Conservation (phyloP, 306 rosid species). For the Astragalus glycyphyllos region DNA sequence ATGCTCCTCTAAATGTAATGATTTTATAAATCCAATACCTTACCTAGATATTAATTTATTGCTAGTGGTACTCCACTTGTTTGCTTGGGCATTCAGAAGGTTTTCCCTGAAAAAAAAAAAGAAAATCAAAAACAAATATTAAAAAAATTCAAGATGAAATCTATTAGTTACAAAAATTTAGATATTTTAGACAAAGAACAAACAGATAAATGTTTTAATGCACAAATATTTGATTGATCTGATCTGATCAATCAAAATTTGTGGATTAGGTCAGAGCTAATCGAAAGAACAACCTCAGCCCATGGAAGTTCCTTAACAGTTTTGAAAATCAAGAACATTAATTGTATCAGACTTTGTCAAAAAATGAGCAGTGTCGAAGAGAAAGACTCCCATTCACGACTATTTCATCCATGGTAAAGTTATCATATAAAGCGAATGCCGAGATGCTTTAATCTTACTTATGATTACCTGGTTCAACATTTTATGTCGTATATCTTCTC, state of each 20-base stretch:
- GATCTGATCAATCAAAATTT: not conserved
- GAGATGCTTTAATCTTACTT: not conserved
- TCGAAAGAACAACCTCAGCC: slow-evolving; percentile 1
- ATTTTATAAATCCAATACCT: not conserved
- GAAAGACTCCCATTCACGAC: slow-evolving; percentile 5
- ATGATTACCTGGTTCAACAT: slow-evolving; percentile 13
- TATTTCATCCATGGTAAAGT: not conserved
- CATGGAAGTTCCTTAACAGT: not conserved
- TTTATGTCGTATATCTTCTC: slow-evolving; percentile 22
- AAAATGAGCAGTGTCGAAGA: not conserved
- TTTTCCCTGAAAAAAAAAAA: slow-evolving; percentile 24
- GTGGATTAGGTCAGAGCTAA: no score
- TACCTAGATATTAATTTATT: slow-evolving; percentile 10
- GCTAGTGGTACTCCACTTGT: slow-evolving; percentile 3
- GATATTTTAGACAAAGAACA: not conserved
- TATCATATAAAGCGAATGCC: slow-evolving; percentile 14
- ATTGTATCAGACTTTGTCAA: not conserved
- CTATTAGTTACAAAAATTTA: not conserved
- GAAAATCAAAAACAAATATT: not conserved
- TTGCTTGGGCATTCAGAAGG: slow-evolving; percentile 14
- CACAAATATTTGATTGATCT: slow-evolving; percentile 19
- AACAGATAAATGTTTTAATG: slow-evolving; percentile 22
- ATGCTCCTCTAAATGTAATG: no score
- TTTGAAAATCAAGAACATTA: not conserved
- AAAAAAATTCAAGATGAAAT: not conserved